These are phyloP conservation scores for Erysimum cheiranthoides DNA, from an alignment of 345 rosid species.

Conservation along the genomic window DNA sequence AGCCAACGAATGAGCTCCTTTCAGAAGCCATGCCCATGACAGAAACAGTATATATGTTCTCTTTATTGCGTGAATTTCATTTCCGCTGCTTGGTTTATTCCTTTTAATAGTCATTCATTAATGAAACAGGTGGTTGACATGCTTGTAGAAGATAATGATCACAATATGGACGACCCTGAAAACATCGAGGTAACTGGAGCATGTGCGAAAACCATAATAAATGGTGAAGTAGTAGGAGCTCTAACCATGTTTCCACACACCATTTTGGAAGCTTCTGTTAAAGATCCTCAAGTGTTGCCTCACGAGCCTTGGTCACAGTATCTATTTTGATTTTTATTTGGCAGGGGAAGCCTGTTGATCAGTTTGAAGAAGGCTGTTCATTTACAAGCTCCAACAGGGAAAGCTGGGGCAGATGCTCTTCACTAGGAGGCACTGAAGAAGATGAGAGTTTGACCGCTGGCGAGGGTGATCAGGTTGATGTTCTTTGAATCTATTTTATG, in stretches of 20 bases:
- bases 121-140: constrained; percentile 56
- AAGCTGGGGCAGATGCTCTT: constrained; percentile 99
- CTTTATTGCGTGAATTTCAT: constrained; percentile 3
- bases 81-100: constrained; percentile 16
- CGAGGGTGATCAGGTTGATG: constrained; percentile 61
- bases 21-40: constrained; percentile 60
- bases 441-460: constrained; percentile 66
- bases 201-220: constrained; percentile 14
- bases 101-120: constrained; percentile 25
- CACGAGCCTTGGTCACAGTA: constrained; percentile 5
- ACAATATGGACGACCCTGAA: constrained; percentile 49
- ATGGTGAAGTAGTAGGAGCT: constrained; percentile 4
- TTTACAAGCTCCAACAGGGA: constrained; percentile 95
- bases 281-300: constrained; percentile 15
- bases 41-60: constrained; percentile 47
- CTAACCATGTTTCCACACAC: constrained; percentile 14
- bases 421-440: constrained; percentile 87
- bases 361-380: constrained; percentile 80
- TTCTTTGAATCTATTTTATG: constrained; percentile 13
- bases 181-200: constrained; percentile 55
- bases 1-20: constrained; percentile 72
- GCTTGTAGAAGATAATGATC: constrained; percentile 46
- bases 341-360: constrained; percentile 70
- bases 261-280: neutral
- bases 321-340: constrained; percentile 18